phyloP scores from a whole-genome alignment of 2,329 filamentous ascomycete genomes.

The Dendryphion nanum region DNA sequence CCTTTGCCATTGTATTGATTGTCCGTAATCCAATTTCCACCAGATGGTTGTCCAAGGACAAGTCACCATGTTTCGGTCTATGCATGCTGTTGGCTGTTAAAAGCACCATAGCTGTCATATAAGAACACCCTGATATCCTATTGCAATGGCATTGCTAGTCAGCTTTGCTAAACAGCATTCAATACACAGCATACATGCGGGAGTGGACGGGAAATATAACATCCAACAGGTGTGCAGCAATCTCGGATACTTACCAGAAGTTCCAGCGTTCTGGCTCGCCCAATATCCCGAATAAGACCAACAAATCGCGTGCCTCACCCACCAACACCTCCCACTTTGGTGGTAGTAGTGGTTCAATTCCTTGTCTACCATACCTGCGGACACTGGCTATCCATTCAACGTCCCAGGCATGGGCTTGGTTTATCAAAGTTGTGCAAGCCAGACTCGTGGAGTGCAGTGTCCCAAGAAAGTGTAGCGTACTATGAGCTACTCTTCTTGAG shows the following conservation, averaged over 20 bases:
- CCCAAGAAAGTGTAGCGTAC: slow-evolving; percentile 14
- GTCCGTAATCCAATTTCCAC: slow-evolving; percentile 15
- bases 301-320: slow-evolving; percentile 15
- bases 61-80: slow-evolving; percentile 11
- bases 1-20: slow-evolving; percentile 10
- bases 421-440: slow-evolving; percentile 17
- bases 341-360: slow-evolving; percentile 13
- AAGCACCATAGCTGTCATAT: slow-evolving; percentile 19
- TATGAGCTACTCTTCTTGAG: slow-evolving; percentile 10
- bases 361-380: slow-evolving; percentile 11
- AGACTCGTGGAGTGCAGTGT: slow-evolving; percentile 19
- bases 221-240: slow-evolving; percentile 2
- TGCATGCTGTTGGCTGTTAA: slow-evolving; percentile 22
- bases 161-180: neutral
- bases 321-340: slow-evolving; percentile 18
- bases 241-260: slow-evolving; percentile 18
- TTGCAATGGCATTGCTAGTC: slow-evolving; percentile 2
- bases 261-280: slow-evolving; percentile 11
- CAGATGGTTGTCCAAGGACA: slow-evolving; percentile 13
- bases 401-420: slow-evolving; percentile 16
- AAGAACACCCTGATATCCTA: slow-evolving; percentile 20
- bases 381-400: slow-evolving; percentile 12
- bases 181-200: neutral
- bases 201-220: slow-evolving; percentile 6
- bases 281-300: slow-evolving; percentile 14